Percentiles rank a stretch among this genome's conserved stretches.
Conservation (phyloP, 768 basidiomycete species). For the Lentinula sp. region DNA sequence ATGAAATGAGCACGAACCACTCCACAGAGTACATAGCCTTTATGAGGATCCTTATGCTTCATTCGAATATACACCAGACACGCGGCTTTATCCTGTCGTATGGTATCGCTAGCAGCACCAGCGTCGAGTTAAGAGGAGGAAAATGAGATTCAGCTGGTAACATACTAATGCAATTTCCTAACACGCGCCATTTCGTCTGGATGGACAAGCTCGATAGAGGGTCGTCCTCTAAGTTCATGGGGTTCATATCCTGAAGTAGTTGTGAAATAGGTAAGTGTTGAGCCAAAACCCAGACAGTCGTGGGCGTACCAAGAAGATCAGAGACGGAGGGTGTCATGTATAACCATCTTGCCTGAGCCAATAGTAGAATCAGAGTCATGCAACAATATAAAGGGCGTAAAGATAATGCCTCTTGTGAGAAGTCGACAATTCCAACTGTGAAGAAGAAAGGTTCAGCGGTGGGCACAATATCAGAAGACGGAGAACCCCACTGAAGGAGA, state of each 20-base stretch:
- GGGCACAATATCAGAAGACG: slow-evolving; percentile 6
- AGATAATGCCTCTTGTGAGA: slow-evolving; percentile 55
- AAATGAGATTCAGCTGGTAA: slow-evolving; percentile 2
- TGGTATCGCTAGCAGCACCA: slow-evolving; percentile 53
- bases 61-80: slow-evolving; percentile 74
- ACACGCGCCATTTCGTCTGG: slow-evolving; percentile 70
- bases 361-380: neutral
- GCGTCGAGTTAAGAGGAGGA: neutral
- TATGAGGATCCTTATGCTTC: slow-evolving; percentile 73
- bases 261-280: neutral
- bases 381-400: neutral
- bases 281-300: neutral
- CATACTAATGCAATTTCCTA: slow-evolving; percentile 67
- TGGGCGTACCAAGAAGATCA: slow-evolving; percentile 51
- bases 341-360: slow-evolving; percentile 53
- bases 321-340: slow-evolving; percentile 62
- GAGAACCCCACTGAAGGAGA: slow-evolving; percentile 68
- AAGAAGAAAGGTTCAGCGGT: slow-evolving; percentile 6
- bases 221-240: slow-evolving; percentile 59
- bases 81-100: slow-evolving; percentile 74
- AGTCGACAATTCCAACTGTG: slow-evolving; percentile 76
- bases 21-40: slow-evolving; percentile 69
- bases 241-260: slow-evolving; percentile 60
- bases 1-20: slow-evolving; percentile 44
- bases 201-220: slow-evolving; percentile 73